Evolutionary conservation across 257 asterid genomes (phyloP), one percentile per base, ranked within the genome.

Genomic region (Plantago elongata): DNA sequence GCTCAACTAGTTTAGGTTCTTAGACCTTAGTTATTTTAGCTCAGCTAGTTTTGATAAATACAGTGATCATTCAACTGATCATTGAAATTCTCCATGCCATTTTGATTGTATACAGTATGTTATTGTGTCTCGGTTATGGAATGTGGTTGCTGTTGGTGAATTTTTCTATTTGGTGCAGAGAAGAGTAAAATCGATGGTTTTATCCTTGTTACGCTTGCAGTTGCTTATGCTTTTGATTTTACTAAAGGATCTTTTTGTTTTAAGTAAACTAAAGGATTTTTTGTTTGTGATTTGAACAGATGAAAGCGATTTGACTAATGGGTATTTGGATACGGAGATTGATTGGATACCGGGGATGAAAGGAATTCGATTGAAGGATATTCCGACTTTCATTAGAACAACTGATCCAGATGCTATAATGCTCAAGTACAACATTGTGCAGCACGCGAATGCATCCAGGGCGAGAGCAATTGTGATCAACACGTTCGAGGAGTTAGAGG

Each of bases 291-390:
- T 50, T 50, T 50, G 3, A 50, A 50, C 75, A 80, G 81, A 77
- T 69, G 77, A 69, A 38, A 72, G 70, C 45, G 72, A 72, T 62
- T 49, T 74, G 0, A 72, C 76, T 3, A 77, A 77, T 13, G 86
- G 81, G 7, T 72, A 80, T 69, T 60, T 77, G 57, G 86, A 80
- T 2, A 75, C 79, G 0, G 57, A 43, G 40, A 72, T 75, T 0
- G 83, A 80, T 48, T 77, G 79, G 79, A 77, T 77, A n/a, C 76
- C 83, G 6, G 81, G 81, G 11, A 80, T 77, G 83, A 66, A 54
- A 72, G 77, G 73, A 11, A 66, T 80, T 14, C 74, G 83, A 9
- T 69, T 80, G 18, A 70, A 72, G 67, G 86, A 80, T 63, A 65
- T 80, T 45, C 83, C 86, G 12, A 54, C 67, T 5, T 80, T 80